A percentile compares a stretch with the other conserved stretches of the same genome.
Evolutionary conservation across 169 alveolate genomes (phyloP).

Genomic region (Cryptosporidium sp.): DNA sequence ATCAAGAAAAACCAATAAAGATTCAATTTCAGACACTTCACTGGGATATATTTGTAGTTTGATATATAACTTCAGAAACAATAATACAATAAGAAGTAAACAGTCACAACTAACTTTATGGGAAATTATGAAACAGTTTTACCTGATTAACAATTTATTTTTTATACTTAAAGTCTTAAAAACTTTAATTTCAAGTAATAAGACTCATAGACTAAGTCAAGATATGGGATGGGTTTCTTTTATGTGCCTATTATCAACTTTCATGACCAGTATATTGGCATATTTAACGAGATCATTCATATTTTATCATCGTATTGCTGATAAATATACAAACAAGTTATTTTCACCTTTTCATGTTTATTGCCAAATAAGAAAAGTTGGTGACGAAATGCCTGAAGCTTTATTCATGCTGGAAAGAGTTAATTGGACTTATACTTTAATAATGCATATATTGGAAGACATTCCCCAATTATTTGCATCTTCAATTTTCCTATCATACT

Average conservation of each 20-base stretch:
- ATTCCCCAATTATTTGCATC: constrained; percentile 71
- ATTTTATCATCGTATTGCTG: constrained; percentile 50
- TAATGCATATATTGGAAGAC: constrained; percentile 66
- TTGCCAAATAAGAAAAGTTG: constrained; percentile 37
- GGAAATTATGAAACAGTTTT: constrained; percentile 60
- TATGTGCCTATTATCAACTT: constrained; percentile 51
- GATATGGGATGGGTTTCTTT: constrained; percentile 74
- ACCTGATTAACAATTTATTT: constrained; percentile 42
- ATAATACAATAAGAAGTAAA: constrained; percentile 42
- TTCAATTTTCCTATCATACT: constrained; percentile 47
- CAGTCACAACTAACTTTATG: constrained; percentile 65
- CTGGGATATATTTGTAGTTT: constrained; percentile 44
- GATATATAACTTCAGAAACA: constrained; percentile 31
- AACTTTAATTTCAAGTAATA: constrained; percentile 34
- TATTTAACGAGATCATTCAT: constrained; percentile 49
- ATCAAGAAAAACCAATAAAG: background rate
- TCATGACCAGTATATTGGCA: constrained; percentile 32
- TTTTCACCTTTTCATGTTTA: constrained; percentile 65
- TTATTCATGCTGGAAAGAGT: constrained; percentile 59
- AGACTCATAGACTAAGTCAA: constrained; percentile 28
- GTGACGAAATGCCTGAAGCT: constrained; percentile 47
- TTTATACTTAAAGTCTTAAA: constrained; percentile 52
- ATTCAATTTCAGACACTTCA: constrained; percentile 1
- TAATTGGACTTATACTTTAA: constrained; percentile 63
- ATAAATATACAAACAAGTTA: constrained; percentile 2